These are phyloP conservation scores for Penicillium simplicissimum DNA, from an alignment of 495 filamentous ascomycete genomes.

Conservation along the genomic window DNA sequence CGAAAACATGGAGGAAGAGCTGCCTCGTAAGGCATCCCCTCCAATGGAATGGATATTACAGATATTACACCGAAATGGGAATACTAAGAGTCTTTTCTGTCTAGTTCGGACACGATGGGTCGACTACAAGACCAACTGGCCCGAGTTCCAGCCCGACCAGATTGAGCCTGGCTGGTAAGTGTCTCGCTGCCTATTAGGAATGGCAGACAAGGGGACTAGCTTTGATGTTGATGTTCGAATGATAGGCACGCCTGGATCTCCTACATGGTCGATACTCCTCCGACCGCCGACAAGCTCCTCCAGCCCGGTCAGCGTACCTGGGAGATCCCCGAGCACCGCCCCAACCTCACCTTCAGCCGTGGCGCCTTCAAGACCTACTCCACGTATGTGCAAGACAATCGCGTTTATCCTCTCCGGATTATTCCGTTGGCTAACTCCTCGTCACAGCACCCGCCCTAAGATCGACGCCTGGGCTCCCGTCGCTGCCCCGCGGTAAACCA, in stretches of 20 bases:
- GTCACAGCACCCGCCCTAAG: slow-evolving; percentile 42
- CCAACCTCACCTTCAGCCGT: slow-evolving; percentile 70
- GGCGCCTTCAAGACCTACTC: slow-evolving; percentile 90
- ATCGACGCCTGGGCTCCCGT: slow-evolving; percentile 47
- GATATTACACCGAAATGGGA: too few species aligned
- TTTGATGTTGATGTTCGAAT: slow-evolving; percentile 5
- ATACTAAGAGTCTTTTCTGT: not conserved
- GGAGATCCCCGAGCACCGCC: slow-evolving; percentile 73
- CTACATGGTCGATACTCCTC: slow-evolving; percentile 88
- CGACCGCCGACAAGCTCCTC: slow-evolving; percentile 70
- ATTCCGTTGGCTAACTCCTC: slow-evolving; percentile 5
- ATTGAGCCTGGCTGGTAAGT: slow-evolving; percentile 91
- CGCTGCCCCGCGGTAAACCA: slow-evolving; percentile 46
- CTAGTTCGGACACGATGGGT: slow-evolving; percentile 97
- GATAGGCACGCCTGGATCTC: slow-evolving; percentile 94
- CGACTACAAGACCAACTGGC: slow-evolving; percentile 72
- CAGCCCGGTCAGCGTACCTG: slow-evolving; percentile 65
- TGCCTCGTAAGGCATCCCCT: slow-evolving; percentile 68
- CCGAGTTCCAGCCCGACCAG: slow-evolving; percentile 86
- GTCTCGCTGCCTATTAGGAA: not conserved
- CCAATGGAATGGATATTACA: too few species aligned
- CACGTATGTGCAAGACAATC: slow-evolving; percentile 63
- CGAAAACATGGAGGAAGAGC: slow-evolving; percentile 88
- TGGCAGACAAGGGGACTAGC: not conserved
- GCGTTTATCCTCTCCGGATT: not conserved